Percentiles rank a stretch among this genome's conserved stretches.
Evolutionary conservation across 495 filamentous ascomycete species (phyloP).

Genomic region (Annulohypoxylon nitens): DNA sequence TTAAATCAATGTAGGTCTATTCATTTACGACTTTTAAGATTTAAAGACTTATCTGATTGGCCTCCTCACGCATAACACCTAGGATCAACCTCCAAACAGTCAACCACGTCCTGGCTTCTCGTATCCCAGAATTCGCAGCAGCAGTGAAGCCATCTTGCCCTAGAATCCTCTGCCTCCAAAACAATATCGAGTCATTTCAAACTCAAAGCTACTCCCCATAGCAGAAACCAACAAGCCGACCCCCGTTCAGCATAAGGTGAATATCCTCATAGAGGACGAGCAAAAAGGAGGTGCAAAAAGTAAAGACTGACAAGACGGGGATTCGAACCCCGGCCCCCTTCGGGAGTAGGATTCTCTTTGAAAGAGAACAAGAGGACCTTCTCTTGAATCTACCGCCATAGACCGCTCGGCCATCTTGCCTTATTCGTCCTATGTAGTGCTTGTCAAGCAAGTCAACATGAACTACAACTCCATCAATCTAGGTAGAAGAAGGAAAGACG

Average conservation of each 20-base stretch:
- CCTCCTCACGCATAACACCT: neutral
- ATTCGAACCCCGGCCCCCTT: conserved; percentile 41
- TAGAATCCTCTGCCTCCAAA: too few relatives aligned
- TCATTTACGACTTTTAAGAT: neutral
- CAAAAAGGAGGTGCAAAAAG: neutral
- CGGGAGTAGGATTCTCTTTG: conserved; percentile 36
- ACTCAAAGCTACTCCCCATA: too few relatives aligned
- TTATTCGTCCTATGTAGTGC: neutral
- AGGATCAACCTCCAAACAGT: neutral
- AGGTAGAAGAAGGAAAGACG: conserved; percentile 12
- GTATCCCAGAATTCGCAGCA: neutral
- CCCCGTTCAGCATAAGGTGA: neutral
- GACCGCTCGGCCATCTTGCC: conserved; percentile 44
- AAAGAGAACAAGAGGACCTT: conserved; percentile 21
- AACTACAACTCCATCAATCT: neutral
- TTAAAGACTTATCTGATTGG: neutral
- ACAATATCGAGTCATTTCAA: too few relatives aligned
- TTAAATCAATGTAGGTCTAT: conserved; percentile 10
- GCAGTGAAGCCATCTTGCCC: neutral
- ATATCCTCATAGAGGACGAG: neutral
- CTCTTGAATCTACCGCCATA: conserved; percentile 45
- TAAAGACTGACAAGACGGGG: conserved; percentile 34
- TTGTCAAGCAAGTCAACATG: neutral
- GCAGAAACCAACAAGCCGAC: neutral
- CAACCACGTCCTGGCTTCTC: neutral